These are phyloP conservation scores for Melaleuca alternifolia DNA, from an alignment of 345 rosid genomes.

Conservation along the genomic window DNA sequence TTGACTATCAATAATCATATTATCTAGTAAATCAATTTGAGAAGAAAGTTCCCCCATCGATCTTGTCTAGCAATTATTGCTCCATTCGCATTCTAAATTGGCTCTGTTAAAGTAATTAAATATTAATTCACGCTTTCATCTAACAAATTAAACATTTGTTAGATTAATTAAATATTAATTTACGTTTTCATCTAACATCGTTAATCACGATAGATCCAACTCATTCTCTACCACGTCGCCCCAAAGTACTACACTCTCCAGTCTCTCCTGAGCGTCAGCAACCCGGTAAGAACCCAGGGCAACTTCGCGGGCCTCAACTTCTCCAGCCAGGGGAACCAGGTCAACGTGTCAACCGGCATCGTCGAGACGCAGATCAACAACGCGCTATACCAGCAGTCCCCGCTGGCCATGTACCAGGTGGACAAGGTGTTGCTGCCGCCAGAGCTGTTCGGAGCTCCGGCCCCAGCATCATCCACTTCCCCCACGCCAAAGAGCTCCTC, in stretches of 20 bases:
- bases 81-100: background rate
- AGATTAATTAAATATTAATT: too few relatives aligned
- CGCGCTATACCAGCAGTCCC: constrained; percentile 30
- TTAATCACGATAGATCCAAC: constrained; percentile 18
- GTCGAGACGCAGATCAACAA: constrained; percentile 60
- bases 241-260: constrained; percentile 45
- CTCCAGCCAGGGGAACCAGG: constrained; percentile 60
- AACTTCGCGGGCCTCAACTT: constrained; percentile 54
- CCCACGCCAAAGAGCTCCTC: constrained; percentile 9
- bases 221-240: constrained; percentile 47
- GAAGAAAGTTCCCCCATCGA: background rate
- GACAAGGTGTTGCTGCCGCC: constrained; percentile 74
- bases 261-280: constrained; percentile 51
- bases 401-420: constrained; percentile 68
- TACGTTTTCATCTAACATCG: too few relatives aligned
- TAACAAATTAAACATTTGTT: too few relatives aligned
- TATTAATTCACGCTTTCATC: too few relatives aligned
- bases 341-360: constrained; percentile 61
- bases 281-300: constrained; percentile 71
- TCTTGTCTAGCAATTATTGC: background rate
- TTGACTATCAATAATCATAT: background rate
- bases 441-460: constrained; percentile 34
- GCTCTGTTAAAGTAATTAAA: too few relatives aligned
- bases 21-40: background rate
- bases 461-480: constrained; percentile 29